Base-by-base conservation (phyloP, 495 filamentous ascomycete genomes). In the Aspergillus cavernicola region DNA sequence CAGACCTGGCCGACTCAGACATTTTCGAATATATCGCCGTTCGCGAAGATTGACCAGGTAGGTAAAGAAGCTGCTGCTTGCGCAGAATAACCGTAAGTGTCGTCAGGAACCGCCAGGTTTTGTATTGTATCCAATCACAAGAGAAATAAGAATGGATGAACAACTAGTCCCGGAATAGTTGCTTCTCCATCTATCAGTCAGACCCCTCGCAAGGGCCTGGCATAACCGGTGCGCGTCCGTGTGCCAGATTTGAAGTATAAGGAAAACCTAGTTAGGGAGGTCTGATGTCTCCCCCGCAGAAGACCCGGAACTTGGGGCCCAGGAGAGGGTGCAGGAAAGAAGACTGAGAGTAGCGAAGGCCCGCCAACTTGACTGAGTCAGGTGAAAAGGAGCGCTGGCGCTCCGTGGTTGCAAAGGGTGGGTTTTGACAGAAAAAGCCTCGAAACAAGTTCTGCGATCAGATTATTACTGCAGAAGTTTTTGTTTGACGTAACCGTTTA, bases 311-410 rank as follows among this genome's bases (percentile, higher is more conserved):
- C 63, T 84, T 82, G 68, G 93, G 92, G 78, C 90, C 90, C 63
- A 95, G 86, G 72, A 96, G 89, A 80, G 92, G 92, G 80, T 89
- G 87, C 65, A 86, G 76, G 80, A 89, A 88, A 66, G 88, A 89
- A 73, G 89, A 86, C 79, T 83, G 73, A 69, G 77, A 71, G 70
- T 78, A 79, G 72, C 73, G 85, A 82, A 84, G 80, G 77, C 87
- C 92, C 91, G 93, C 93, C 93, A 98, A 96, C 85, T 96, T 97
- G 92, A 81, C 86, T 83, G 75, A 78, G 63, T 82, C 74, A 43
- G 49, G 41, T 22, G 63, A 60, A 53, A 42, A 45, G 65, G 60
- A 71, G 70, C 66, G 63, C 54, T 63, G 57, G 32, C 60, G 72
- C 70, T 71, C 72, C 70, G 68, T 63, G 55, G 26, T 66, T 63